Evolutionary conservation across 805 yeast genomes (phyloP), one percentile per base, ranked within the genome.

Genomic region (Sugiyamaella chiloensis): DNA sequence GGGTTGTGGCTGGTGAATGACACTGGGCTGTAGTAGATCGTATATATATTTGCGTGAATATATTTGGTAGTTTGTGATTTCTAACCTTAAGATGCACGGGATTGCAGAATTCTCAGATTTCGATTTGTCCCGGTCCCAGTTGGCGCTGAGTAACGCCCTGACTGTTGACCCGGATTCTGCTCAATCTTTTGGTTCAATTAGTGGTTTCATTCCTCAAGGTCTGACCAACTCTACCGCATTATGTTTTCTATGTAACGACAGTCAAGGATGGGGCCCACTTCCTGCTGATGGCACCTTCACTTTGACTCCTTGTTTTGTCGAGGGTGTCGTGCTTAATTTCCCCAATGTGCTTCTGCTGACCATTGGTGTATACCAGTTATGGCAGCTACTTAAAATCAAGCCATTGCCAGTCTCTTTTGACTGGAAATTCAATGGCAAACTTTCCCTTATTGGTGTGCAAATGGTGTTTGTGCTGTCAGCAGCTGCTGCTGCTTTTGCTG

Each of bases 221-320:
- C 29, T n/a, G 29, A 9, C 27, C 26, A 20, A 20, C 40, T 5
- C 11, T 11, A 11, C 40, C n/a, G 31, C 7, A 29, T 6, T 16
- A 23, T 39, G 39, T 32, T 24, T 20, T 21, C 27, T 53, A 14
- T 51, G 53, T 39, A 17, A 24, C 8, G 57, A 53, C 39, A 34
- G 40, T 19, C 31, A 27, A 19, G 71, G 70, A 19, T 66, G 70
- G 70, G 69, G 70, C 9, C 71, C 70, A 9, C 46, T 63, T 23
- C 55, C 65, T 12, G 20, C 19, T 4, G 55, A 55, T 8, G 48
- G 39, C 17, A 53, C 51, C 30, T 59, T 53, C 42, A 60, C 50
- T 30, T 48, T 69, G 42, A 60, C 69, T 12, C 66, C 69, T n/a
- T 70, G 74, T 52, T 71, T 70, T 45, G 48, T 63, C 44, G 67